A percentile compares a stretch with the other conserved stretches of the same genome.
phyloP scores from a whole-genome alignment of 2,329 filamentous ascomycete species.

The Pyrenophora graminea region DNA sequence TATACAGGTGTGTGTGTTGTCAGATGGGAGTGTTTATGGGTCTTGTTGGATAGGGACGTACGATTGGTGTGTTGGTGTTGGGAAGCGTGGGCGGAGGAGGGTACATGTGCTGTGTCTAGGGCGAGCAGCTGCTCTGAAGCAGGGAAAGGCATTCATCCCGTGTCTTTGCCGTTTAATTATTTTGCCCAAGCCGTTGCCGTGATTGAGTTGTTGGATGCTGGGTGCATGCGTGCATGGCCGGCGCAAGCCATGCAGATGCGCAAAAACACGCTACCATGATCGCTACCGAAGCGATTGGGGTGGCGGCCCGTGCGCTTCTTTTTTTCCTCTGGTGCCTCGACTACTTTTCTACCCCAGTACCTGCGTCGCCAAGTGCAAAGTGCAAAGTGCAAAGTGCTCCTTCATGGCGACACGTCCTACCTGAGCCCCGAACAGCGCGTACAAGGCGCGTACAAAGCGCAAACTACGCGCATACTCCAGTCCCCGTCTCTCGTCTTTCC shows the following conservation, averaged over 20 bases:
- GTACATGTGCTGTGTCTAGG: constrained; percentile 20
- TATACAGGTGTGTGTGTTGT: constrained; percentile 5
- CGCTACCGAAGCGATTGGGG: too few relatives aligned
- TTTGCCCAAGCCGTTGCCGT: too few relatives aligned
- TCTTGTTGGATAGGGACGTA: constrained; percentile 10
- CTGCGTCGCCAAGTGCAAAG: too few relatives aligned
- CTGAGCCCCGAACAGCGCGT: too few relatives aligned
- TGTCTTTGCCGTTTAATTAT: neutral
- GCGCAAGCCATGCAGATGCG: too few relatives aligned
- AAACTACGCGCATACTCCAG: neutral
- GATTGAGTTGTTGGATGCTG: neutral
- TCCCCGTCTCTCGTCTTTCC: neutral
- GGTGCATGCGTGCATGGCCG: too few relatives aligned
- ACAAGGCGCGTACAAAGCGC: too few relatives aligned
- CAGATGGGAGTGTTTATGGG: neutral
- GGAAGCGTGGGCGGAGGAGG: constrained; percentile 23
- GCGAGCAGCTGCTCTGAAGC: constrained; percentile 33
- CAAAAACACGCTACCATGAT: too few relatives aligned
- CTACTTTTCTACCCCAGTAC: too few relatives aligned
- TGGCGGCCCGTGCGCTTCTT: too few relatives aligned
- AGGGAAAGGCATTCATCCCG: constrained; percentile 43
- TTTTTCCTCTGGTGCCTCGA: neutral
- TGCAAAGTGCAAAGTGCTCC: constrained; percentile 15
- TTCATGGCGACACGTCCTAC: neutral
- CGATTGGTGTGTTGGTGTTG: constrained; percentile 22